Base-by-base conservation (phyloP, 1,284 basidiomycete species). In the Exsudoporus floridanus region DNA sequence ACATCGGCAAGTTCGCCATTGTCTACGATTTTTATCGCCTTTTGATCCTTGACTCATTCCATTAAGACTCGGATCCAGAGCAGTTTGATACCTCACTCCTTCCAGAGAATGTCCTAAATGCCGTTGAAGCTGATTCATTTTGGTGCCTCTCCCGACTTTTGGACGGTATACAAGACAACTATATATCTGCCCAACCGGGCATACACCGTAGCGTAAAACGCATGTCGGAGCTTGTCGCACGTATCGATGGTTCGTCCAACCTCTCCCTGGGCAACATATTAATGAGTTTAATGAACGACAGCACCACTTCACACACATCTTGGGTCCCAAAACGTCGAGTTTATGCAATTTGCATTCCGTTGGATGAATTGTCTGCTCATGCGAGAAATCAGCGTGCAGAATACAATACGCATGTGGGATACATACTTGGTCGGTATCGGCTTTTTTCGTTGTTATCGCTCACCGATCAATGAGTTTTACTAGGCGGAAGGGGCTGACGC, bases 311-410 rank as follows among this genome's bases (percentile, higher is more conserved):
- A 86, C 5, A 74, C 82, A 2, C 94, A 98, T 72, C 79, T 98
- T 34, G 87, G 89, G 56, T 76, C 85, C 13, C 88, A 98, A 71
- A 91, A 90, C 61, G 94, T 98, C 60, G 94, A 98, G 74, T 98
- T 96, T 66, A 96, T 98, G 86, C 94, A 98, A 69, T 98, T 98
- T 60, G 94, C 95, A 36, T 98, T 98, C 73, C 80, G 95, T 45
- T 98, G 94, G 94, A 97, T 98, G 92, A 98, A 98, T 67, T 97
- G 95, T 67, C 74, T 98, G 48, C 78, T 98, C 54, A 97, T 98
- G 94, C 82, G 94, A 52, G 94, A 98, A 74, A 90, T 98, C 60
- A 94, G 86, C 60, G 92, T 97, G 49, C 85, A 88, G 63, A 96
- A 96, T 69, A 97, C 95, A 13, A 91, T 97, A 49, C 82, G 94